Base-by-base conservation (phyloP, 2,329 filamentous ascomycete species). In the Helminthosporium solani region DNA sequence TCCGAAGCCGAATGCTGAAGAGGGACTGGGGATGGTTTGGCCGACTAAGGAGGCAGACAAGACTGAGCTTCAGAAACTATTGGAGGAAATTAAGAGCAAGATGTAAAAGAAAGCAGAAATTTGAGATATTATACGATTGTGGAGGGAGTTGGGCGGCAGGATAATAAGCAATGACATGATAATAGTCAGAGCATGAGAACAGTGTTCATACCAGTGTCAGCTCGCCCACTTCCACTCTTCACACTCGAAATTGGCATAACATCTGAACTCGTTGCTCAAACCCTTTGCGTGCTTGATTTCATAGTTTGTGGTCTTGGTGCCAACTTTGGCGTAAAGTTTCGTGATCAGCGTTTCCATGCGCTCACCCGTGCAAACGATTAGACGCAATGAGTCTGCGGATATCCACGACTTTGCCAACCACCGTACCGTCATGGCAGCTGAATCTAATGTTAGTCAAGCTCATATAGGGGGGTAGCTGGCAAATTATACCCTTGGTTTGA, bases 71-170 rank as follows among this genome's bases (percentile, higher is more conserved):
- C 88, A 91, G 78, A 82, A 81, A 53, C 75, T 95, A 50, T 78
- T 81, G 51, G 90, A 92, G 70, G 88, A 95, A 44, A 78, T 99
- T 66, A 95, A 95, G 81, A 74, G 86, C 14, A 96, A 90, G 79
- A 92, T 97, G 80, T 96, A n/a, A 20, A 36, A 14, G 21, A 9
- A 36, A n/a, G n/a, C n/a, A n/a, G n/a, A n/a, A n/a, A n/a, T n/a
- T n/a, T n/a, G n/a, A n/a, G n/a, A n/a, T n/a, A n/a, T n/a, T n/a
- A n/a, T n/a, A n/a, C n/a, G n/a, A n/a, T n/a, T n/a, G n/a, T n/a
- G n/a, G n/a, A n/a, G n/a, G n/a, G n/a, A n/a, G n/a, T n/a, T n/a
- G n/a, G n/a, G n/a, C n/a, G n/a, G n/a, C n/a, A n/a, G n/a, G n/a
- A n/a, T n/a, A n/a, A n/a, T n/a, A n/a, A n/a, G n/a, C n/a, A n/a